Evolutionary conservation across 768 basidiomycete species (phyloP).

Genomic region (Trametes sanguinea): DNA sequence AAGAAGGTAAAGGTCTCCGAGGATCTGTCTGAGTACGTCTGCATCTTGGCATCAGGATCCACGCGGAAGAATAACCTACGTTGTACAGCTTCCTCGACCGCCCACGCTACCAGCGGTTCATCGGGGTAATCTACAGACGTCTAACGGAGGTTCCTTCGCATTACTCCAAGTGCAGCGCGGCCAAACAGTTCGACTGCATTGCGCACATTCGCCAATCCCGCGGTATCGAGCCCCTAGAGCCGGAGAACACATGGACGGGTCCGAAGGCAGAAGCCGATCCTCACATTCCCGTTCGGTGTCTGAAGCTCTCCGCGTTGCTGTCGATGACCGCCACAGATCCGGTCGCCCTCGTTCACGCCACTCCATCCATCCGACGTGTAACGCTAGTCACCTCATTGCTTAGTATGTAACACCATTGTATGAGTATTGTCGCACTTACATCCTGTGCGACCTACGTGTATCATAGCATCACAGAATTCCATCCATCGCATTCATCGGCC

Average conservation of each 20-base stretch:
- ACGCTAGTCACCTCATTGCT: not conserved
- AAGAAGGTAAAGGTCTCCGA: constrained; percentile 24
- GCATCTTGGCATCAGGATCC: not conserved
- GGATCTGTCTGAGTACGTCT: constrained; percentile 27
- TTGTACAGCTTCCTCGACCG: constrained; percentile 25
- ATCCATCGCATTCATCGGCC: no score
- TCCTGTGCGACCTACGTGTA: not conserved
- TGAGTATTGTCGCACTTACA: not conserved
- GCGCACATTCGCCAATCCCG: constrained; percentile 25
- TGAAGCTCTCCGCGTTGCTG: not conserved
- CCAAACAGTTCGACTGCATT: constrained; percentile 32
- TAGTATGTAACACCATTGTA: not conserved
- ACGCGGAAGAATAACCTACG: not conserved
- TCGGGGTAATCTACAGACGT: constrained; percentile 33
- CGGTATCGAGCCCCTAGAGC: constrained; percentile 28
- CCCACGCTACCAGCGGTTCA: constrained; percentile 32
- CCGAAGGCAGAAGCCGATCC: constrained; percentile 14
- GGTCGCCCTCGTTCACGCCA: no score
- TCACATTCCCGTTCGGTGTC: constrained; percentile 29
- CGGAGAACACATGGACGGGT: constrained; percentile 25
- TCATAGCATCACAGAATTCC: not conserved
- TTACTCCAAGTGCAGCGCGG: constrained; percentile 30
- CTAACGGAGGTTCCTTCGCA: constrained; percentile 32
- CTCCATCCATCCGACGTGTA: not conserved
- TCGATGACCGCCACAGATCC: not conserved